Base-by-base conservation (phyloP, 2,329 filamentous ascomycete species). In the Huntiella omanensis region DNA sequence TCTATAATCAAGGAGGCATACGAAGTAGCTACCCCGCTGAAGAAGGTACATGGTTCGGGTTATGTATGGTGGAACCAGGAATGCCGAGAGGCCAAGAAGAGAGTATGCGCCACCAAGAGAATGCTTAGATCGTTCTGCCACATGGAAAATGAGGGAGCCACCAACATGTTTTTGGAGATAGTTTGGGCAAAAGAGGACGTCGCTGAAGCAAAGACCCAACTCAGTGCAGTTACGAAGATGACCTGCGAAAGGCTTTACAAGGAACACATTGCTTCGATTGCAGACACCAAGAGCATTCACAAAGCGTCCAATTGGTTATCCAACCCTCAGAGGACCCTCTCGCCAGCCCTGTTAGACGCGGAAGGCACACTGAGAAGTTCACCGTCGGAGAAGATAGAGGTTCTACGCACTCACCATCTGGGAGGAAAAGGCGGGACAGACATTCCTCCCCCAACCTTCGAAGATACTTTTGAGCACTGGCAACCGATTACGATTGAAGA, bases 221-320 rank as follows among this genome's bases (percentile, higher is more conserved):
- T 45, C 17, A 10, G 13, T 8, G n/a, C 12, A 13, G 15, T 33
- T 17, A 39, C 39, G 17, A n/a, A 10, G 4, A 45, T 39, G 13
- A 35, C 43, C 4, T n/a, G 15, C 11, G 13, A 22, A 5, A 16
- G 8, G 5, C 39, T 45, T 33, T 38, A 38, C 43, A 38, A 32
- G 8, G n/a, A 38, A 11, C 16, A 32, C 2, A 16, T 38, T 6
- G 11, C 35, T 10, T 32, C 12, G 11, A 13, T 38, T 13, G 3
- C 11, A 7, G 17, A 13, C 33, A 17, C 13, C 2, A 17, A 7
- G 1, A 35, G 39, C 3, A 35, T 45, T 4, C 35, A 45, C 35
- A 32, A 16, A n/a, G 43, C 35, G 12, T 33, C 43, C 3, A 45
- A 45, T n/a, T 45, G 33, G 43, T 35, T 45, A 4, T 19, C 17